Percentiles rank a stretch among this genome's conserved stretches.
Conservation (phyloP, 257 asterid genomes). For the Solanum medicagineum region DNA sequence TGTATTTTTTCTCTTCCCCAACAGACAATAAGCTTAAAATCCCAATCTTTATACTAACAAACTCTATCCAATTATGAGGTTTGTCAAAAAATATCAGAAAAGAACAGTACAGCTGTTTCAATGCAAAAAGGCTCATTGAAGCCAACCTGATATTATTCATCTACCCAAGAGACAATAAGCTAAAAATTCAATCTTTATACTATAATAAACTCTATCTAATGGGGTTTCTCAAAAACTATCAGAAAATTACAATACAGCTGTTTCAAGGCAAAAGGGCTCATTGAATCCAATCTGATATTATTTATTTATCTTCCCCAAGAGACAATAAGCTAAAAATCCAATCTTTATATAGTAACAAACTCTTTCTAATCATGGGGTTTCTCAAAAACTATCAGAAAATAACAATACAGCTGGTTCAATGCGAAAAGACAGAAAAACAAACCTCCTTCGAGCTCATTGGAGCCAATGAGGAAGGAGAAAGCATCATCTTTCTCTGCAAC, state of each 20-base stretch:
- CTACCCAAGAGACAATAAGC: background rate
- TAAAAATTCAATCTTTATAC: background rate
- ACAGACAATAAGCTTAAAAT: background rate
- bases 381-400: background rate
- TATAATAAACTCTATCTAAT: background rate
- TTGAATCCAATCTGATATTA: background rate
- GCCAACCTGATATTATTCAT: background rate
- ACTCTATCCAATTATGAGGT: background rate
- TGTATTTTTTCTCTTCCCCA: background rate
- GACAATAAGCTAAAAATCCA: background rate
- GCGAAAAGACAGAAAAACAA: background rate
- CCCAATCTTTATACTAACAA: background rate
- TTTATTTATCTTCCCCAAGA: background rate
- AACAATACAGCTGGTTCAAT: background rate
- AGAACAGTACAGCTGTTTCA: background rate
- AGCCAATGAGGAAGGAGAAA: constrained; percentile 48
- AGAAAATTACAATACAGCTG: background rate
- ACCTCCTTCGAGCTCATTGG: constrained; percentile 1
- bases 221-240: background rate
- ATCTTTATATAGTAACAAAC: background rate
- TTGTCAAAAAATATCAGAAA: background rate
- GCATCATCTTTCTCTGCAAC: constrained; percentile 35
- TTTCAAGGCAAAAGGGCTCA: background rate
- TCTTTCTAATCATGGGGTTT: background rate
- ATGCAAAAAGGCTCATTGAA: background rate